phyloP scores from a whole-genome alignment of 306 rosid species.

The Alnus glutinosa region DNA sequence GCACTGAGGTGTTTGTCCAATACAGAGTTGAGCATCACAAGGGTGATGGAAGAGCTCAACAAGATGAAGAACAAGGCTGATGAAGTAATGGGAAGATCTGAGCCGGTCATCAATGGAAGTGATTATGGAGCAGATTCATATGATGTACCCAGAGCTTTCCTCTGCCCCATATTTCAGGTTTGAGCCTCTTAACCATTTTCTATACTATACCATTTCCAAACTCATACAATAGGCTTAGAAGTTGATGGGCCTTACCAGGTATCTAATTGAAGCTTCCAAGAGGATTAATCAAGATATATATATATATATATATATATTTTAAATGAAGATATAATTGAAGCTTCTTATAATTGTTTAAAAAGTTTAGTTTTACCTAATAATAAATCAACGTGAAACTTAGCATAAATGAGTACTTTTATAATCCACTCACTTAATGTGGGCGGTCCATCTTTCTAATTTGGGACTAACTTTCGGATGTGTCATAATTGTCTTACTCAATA shows the following conservation, averaged over 20 bases:
- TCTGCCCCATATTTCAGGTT: slow-evolving; percentile 84
- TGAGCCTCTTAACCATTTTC: not conserved
- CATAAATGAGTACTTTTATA: too few species aligned
- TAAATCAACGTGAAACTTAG: too few species aligned
- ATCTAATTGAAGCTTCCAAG: not conserved
- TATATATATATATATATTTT: too few species aligned
- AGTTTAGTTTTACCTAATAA: too few species aligned
- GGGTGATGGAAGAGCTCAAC: slow-evolving; percentile 51
- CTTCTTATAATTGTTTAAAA: too few species aligned
- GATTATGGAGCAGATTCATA: slow-evolving; percentile 25
- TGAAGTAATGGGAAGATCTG: slow-evolving; percentile 31
- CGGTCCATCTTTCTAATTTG: too few species aligned
- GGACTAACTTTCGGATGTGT: too few species aligned
- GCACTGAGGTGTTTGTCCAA: slow-evolving; percentile 49
- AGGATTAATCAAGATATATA: too few species aligned
- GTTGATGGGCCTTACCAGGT: not conserved
- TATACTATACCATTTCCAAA: not conserved
- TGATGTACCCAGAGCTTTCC: slow-evolving; percentile 57
- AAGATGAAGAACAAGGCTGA: slow-evolving; percentile 57
- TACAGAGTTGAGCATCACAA: slow-evolving; percentile 31
- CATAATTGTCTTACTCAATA: too few species aligned
- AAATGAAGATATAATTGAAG: too few species aligned
- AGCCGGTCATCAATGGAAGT: slow-evolving; percentile 14
- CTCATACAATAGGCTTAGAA: not conserved
- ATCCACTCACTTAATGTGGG: too few species aligned